Evolutionary conservation across 805 yeast genomes (phyloP).

Genomic region (Dipodascus albidus): DNA sequence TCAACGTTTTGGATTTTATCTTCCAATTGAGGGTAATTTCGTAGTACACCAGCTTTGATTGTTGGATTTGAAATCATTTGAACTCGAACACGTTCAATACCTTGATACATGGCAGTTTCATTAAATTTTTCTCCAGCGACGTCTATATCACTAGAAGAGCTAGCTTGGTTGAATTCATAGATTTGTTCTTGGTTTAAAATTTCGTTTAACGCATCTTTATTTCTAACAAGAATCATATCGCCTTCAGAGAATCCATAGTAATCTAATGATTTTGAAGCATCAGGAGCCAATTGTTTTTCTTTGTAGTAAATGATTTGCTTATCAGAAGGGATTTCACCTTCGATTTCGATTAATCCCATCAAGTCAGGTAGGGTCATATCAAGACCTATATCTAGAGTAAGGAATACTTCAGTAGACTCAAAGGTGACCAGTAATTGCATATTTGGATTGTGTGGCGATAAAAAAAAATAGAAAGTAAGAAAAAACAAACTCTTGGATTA

Average conservation of each 20-base stretch:
- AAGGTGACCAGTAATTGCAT: slow-evolving; percentile 46
- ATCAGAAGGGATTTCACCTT: slow-evolving; percentile 40
- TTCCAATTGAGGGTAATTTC: slow-evolving; percentile 38
- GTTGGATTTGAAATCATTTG: slow-evolving; percentile 26
- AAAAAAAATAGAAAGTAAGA: background rate
- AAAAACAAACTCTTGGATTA: background rate
- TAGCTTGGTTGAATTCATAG: background rate
- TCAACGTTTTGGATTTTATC: slow-evolving; percentile 36
- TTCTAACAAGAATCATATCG: slow-evolving; percentile 39
- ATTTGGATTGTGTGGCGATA: background rate
- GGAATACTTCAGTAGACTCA: slow-evolving; percentile 36
- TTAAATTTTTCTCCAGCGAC: background rate
- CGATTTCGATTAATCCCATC: slow-evolving; percentile 61
- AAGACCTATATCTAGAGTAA: slow-evolving; percentile 50
- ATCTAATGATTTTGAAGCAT: slow-evolving; percentile 30
- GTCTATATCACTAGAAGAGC: background rate
- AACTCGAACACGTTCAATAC: slow-evolving; percentile 24
- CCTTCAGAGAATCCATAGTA: slow-evolving; percentile 41
- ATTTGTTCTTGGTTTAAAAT: background rate
- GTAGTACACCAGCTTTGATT: slow-evolving; percentile 22
- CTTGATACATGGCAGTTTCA: slow-evolving; percentile 8
- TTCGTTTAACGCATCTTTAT: background rate
- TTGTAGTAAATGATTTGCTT: slow-evolving; percentile 41
- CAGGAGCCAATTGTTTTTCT: slow-evolving; percentile 30
- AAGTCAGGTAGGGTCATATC: slow-evolving; percentile 58